Evolutionary conservation across 257 asterid species (phyloP).

Genomic region (Capsicum pubescens): DNA sequence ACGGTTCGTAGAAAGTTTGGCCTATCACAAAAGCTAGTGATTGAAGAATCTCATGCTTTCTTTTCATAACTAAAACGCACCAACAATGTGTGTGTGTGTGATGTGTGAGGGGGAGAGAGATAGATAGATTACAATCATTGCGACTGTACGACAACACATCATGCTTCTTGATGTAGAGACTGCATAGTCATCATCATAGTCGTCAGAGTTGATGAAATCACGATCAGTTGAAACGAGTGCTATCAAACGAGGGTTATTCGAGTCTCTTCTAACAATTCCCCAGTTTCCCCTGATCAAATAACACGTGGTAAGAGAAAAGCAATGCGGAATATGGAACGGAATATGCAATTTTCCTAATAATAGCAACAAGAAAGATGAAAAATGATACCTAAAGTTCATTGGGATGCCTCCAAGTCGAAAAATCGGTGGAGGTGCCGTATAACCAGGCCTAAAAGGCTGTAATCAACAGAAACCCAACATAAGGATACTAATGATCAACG

Average conservation of each 20-base stretch:
- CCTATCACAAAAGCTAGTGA: neutral
- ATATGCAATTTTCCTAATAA: neutral
- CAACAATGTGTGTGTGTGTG: neutral
- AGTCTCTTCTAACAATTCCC: slow-evolving; percentile 83
- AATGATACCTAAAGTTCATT: slow-evolving; percentile 73
- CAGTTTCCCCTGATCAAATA: slow-evolving; percentile 76
- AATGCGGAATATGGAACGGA: neutral
- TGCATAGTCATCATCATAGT: slow-evolving; percentile 63
- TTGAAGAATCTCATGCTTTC: neutral
- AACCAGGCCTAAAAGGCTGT: slow-evolving; percentile 92
- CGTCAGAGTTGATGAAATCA: slow-evolving; percentile 51
- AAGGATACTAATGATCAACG: neutral
- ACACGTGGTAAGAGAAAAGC: neutral
- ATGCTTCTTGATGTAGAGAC: slow-evolving; percentile 72
- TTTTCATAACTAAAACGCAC: neutral
- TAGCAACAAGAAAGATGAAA: neutral
- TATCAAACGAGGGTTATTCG: slow-evolving; percentile 69
- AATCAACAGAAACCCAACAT: slow-evolving; percentile 21
- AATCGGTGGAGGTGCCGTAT: slow-evolving; percentile 91
- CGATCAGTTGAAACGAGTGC: slow-evolving; percentile 80
- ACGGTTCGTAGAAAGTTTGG: neutral
- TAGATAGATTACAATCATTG: slow-evolving; percentile 65
- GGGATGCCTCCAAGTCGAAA: slow-evolving; percentile 81
- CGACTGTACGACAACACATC: slow-evolving; percentile 75
- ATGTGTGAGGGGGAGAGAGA: slow-evolving; percentile 37